A percentile compares a stretch with the other conserved stretches of the same genome.
Conservation (phyloP, 2,329 filamentous ascomycete genomes). For the Calonectria montana region DNA sequence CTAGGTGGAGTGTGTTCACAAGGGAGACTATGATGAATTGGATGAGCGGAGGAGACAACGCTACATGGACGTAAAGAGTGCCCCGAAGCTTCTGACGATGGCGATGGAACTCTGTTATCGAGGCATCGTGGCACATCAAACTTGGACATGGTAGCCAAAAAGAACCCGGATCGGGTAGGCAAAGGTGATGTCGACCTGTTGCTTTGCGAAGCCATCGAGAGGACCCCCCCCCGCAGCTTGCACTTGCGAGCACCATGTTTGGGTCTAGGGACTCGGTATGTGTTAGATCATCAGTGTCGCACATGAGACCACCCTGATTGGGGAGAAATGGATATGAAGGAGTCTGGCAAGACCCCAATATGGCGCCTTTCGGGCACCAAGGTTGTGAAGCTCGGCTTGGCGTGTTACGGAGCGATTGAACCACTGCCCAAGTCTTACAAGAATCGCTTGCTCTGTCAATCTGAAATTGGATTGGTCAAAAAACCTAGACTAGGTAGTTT, state of each 20-base stretch:
- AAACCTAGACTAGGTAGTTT: background rate
- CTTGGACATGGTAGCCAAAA: background rate
- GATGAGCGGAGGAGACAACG: background rate
- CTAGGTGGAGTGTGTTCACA: background rate
- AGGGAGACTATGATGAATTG: background rate
- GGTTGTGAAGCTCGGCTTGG: background rate
- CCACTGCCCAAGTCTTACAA: too few relatives aligned
- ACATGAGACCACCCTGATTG: too few relatives aligned
- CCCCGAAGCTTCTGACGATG: background rate
- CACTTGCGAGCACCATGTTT: too few relatives aligned
- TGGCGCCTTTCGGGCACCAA: background rate
- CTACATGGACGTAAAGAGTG: background rate
- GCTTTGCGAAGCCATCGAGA: background rate
- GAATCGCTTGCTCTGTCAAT: background rate
- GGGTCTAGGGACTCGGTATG: too few relatives aligned
- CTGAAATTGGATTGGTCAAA: background rate
- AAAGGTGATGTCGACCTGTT: background rate
- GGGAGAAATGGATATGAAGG: too few relatives aligned
- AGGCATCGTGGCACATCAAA: background rate
- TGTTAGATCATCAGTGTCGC: too few relatives aligned
- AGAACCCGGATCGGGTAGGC: background rate
- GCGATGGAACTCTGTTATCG: too few relatives aligned
- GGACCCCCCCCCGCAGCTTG: background rate
- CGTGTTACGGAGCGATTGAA: background rate
- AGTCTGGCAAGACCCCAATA: background rate